These are phyloP conservation scores for Ruellia speciosa DNA, from an alignment of 305 asterid genomes.

Conservation along the genomic window DNA sequence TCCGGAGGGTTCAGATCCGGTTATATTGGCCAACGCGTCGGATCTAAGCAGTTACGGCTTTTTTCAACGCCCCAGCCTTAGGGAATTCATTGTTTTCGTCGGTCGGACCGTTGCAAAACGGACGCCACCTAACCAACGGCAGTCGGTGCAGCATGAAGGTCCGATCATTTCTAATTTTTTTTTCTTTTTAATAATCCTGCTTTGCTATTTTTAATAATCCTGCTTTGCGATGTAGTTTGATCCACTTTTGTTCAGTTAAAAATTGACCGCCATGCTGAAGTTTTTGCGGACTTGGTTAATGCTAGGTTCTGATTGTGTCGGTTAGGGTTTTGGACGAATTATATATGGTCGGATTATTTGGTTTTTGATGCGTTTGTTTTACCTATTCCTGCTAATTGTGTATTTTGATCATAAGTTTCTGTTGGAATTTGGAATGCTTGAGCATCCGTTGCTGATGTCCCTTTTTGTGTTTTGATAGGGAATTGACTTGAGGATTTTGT, in stretches of 20 bases:
- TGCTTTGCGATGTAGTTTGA: background rate
- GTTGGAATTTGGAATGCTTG: no score
- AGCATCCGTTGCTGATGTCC: no score
- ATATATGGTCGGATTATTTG: background rate
- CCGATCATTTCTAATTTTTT: slow-evolving; percentile 6
- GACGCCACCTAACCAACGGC: slow-evolving; percentile 77
- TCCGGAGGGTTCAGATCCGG: slow-evolving; percentile 73
- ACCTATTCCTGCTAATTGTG: background rate
- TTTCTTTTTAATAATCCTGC: background rate
- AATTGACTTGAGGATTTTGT: no score
- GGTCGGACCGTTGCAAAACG: slow-evolving; percentile 86
- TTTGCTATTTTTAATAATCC: background rate
- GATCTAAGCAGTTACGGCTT: slow-evolving; percentile 82
- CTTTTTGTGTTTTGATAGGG: no score
- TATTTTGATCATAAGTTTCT: no score
- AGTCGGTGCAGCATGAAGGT: slow-evolving; percentile 96
- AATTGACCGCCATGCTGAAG: slow-evolving; percentile 3
- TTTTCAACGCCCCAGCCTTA: slow-evolving; percentile 76
- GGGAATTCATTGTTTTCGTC: slow-evolving; percentile 77
- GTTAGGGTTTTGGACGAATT: slow-evolving; percentile 14
- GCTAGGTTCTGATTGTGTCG: slow-evolving; percentile 7
- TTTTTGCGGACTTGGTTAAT: slow-evolving; percentile 11
- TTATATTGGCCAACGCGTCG: slow-evolving; percentile 61
- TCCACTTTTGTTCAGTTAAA: background rate
- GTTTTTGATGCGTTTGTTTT: background rate